Conservation (phyloP, 805 yeast genomes). For the Nakazawaea peltata region DNA sequence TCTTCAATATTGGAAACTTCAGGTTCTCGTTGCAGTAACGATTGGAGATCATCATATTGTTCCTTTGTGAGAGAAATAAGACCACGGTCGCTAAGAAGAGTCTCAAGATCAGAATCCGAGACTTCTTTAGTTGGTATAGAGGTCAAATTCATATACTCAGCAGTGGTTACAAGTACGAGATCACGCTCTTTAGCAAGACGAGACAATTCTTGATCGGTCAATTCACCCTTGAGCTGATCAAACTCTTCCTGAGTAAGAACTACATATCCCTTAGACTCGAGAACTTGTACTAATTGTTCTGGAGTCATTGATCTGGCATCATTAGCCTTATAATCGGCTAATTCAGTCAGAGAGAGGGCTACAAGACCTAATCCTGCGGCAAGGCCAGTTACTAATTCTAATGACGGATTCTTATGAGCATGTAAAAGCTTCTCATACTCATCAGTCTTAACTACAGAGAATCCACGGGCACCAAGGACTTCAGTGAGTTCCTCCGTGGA, state of each 20-base stretch:
- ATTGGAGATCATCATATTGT: slow-evolving; percentile 13
- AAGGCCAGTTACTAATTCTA: slow-evolving; percentile 16
- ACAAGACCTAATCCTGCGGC: slow-evolving; percentile 14
- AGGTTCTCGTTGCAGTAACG: too few relatives aligned
- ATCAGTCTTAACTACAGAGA: slow-evolving; percentile 6
- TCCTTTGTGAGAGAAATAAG: slow-evolving; percentile 13
- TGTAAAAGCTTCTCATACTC: slow-evolving; percentile 4
- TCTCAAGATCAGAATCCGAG: background rate
- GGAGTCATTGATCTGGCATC: background rate
- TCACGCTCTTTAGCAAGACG: slow-evolving; percentile 23
- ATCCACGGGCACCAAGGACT: too few relatives aligned
- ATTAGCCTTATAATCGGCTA: slow-evolving; percentile 4
- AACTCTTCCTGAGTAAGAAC: slow-evolving; percentile 2
- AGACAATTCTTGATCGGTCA: slow-evolving; percentile 15
- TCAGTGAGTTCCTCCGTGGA: slow-evolving; percentile 13
- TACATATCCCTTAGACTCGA: slow-evolving; percentile 5
- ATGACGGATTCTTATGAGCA: slow-evolving; percentile 15
- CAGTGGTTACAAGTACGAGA: slow-evolving; percentile 19
- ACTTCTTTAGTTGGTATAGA: slow-evolving; percentile 18
- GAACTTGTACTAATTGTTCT: slow-evolving; percentile 14
- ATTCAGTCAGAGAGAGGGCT: slow-evolving; percentile 12
- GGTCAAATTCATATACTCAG: slow-evolving; percentile 15
- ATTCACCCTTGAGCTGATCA: background rate
- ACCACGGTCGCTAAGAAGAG: slow-evolving; percentile 10
- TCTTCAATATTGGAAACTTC: too few relatives aligned